Evolutionary conservation across 2,329 filamentous ascomycete species (phyloP).

Genomic region (Huntiella abstrusa): DNA sequence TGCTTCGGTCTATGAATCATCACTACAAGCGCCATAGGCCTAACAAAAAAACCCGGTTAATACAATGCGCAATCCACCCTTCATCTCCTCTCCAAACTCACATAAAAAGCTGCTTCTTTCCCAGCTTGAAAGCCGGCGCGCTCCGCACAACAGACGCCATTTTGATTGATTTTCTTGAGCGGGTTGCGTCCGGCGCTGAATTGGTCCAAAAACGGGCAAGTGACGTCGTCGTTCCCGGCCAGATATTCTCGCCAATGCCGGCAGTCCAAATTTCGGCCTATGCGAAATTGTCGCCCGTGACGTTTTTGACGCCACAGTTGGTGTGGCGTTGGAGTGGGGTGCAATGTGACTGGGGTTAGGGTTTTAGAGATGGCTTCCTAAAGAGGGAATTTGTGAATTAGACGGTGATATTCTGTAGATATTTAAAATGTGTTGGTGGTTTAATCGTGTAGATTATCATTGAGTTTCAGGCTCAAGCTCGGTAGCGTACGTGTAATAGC

Average conservation of each 20-base stretch:
- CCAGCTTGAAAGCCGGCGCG: slow-evolving; percentile 28
- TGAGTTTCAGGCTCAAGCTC: neutral
- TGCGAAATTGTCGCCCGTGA: slow-evolving; percentile 2
- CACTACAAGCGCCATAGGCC: slow-evolving; percentile 64
- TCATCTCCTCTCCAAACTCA: slow-evolving; percentile 18
- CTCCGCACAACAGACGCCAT: slow-evolving; percentile 25
- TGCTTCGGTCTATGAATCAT: slow-evolving; percentile 54
- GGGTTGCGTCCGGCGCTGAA: neutral
- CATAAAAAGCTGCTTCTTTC: slow-evolving; percentile 37
- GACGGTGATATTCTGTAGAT: neutral
- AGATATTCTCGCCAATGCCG: neutral
- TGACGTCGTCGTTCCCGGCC: neutral
- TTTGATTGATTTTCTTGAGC: slow-evolving; percentile 7
- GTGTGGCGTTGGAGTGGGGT: neutral
- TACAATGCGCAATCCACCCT: too few species aligned
- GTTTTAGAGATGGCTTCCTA: neutral
- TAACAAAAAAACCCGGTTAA: slow-evolving; percentile 18
- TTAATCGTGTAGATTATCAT: neutral
- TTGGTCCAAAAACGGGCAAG: neutral
- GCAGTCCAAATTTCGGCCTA: neutral
- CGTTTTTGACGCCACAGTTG: slow-evolving; percentile 3
- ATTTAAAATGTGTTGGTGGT: neutral
- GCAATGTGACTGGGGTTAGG: neutral
- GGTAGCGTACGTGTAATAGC: neutral
- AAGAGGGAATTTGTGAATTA: neutral